Conservation (phyloP, 2,329 filamentous ascomycete genomes). For the Parastagonospora nodorum region DNA sequence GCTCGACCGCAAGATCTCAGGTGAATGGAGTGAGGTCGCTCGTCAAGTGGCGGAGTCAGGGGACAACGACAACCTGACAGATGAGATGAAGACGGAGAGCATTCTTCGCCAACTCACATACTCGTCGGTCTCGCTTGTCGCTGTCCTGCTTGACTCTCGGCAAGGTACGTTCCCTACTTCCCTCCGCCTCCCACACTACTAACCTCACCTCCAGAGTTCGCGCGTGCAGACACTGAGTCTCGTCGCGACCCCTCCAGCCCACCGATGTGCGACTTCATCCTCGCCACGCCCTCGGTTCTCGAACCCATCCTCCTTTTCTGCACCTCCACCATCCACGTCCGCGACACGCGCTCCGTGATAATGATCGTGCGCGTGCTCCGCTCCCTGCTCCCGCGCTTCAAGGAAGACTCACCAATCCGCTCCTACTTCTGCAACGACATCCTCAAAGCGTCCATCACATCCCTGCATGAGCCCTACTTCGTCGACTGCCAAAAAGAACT, state of each 20-base stretch:
- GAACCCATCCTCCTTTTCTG: conserved; percentile 91
- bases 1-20: conserved; percentile 83
- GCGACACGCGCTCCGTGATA: conserved; percentile 84
- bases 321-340: conserved; percentile 86
- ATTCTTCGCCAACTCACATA: conserved; percentile 92
- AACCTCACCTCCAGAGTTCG: conserved; percentile 25
- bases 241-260: conserved; percentile 54
- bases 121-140: conserved; percentile 88
- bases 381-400: conserved; percentile 81
- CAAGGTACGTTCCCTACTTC: conserved; percentile 28
- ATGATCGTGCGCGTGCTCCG: conserved; percentile 87
- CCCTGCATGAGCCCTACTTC: conserved; percentile 93
- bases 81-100: conserved; percentile 98
- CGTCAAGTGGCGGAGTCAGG: conserved; percentile 63
- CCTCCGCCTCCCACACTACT: conserved; percentile 1
- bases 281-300: conserved; percentile 76
- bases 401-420: conserved; percentile 63
- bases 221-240: conserved; percentile 35
- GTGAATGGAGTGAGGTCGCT: conserved; percentile 80
- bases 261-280: conserved; percentile 79
- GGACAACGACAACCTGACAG: conserved; percentile 76
- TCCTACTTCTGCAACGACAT: conserved; percentile 91
- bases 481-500: conserved; percentile 95
- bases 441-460: conserved; percentile 85
- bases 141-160: conserved; percentile 79